Evolutionary conservation across 257 asterid genomes (phyloP).

Genomic region (Verbena officinalis): DNA sequence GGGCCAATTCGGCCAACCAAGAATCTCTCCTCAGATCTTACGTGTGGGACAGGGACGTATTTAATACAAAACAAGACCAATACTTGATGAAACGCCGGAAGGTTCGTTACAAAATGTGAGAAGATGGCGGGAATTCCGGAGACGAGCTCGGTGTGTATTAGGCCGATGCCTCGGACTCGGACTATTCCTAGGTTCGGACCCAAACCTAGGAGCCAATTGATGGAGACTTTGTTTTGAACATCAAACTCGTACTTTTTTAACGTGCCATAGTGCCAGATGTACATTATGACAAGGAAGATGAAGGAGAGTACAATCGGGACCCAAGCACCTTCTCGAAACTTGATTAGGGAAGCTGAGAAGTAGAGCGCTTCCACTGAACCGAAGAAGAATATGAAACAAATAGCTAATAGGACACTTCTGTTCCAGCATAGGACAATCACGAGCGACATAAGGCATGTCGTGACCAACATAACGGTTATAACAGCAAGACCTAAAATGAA

Average conservation of each 20-base stretch:
- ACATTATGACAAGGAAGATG: conserved; percentile 71
- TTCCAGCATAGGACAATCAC: conserved; percentile 95
- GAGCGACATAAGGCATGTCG: conserved; percentile 88
- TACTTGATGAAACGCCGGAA: conserved; percentile 95
- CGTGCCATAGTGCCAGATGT: conserved; percentile 89
- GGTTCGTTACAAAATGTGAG: conserved; percentile 87
- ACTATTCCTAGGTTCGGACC: conserved; percentile 85
- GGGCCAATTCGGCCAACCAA: conserved; percentile 92
- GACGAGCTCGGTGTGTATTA: conserved; percentile 92
- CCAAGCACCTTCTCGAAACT: conserved; percentile 98
- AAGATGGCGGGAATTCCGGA: conserved; percentile 91
- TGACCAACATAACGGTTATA: conserved; percentile 95
- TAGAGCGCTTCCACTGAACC: conserved; percentile 94
- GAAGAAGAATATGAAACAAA: conserved; percentile 75
- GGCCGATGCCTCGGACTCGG: conserved; percentile 90
- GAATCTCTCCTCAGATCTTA: conserved; percentile 84
- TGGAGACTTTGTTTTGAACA: conserved; percentile 80
- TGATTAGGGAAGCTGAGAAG: conserved; percentile 93
- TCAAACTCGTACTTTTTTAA: conserved; percentile 83
- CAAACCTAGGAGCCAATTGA: conserved; percentile 81
- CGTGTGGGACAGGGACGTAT: conserved; percentile 93
- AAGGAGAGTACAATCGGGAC: conserved; percentile 81
- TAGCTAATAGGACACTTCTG: conserved; percentile 53
- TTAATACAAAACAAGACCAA: conserved; percentile 79
- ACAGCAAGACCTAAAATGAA: conserved; percentile 81